phyloP scores from a whole-genome alignment of 768 basidiomycete genomes.

The Tricholoma furcatifolium region DNA sequence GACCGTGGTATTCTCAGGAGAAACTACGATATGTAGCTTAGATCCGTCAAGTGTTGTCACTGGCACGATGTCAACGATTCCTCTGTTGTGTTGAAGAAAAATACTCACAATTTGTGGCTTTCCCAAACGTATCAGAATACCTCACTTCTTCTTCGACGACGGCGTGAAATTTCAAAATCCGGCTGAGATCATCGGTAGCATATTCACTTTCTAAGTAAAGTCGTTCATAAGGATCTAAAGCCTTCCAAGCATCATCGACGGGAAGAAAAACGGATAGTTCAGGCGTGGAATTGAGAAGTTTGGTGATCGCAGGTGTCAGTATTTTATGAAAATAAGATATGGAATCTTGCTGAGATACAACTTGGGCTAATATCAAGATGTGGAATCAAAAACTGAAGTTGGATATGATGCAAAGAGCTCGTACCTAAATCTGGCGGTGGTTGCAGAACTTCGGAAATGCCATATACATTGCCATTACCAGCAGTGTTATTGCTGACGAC shows the following conservation, averaged over 20 bases:
- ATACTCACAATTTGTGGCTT: constrained; percentile 51
- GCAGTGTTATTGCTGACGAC: constrained; percentile 60
- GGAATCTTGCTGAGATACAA: constrained; percentile 56
- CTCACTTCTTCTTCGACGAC: constrained; percentile 56
- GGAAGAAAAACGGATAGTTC: constrained; percentile 90
- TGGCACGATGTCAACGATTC: constrained; percentile 26
- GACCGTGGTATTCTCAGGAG: constrained; percentile 52
- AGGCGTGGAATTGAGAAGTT: constrained; percentile 61
- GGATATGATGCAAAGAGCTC: constrained; percentile 22
- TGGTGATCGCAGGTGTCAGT: constrained; percentile 56
- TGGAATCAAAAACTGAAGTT: constrained; percentile 2
- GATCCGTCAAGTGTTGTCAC: constrained; percentile 73
- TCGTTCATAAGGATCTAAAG: constrained; percentile 72
- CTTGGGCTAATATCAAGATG: constrained; percentile 42
- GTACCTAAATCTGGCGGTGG: constrained; percentile 74
- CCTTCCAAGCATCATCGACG: constrained; percentile 79
- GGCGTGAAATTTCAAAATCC: constrained; percentile 79
- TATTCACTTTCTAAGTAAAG: constrained; percentile 88
- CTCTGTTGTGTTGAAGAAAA: background rate
- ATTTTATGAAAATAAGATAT: constrained; percentile 77
- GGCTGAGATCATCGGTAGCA: constrained; percentile 74
- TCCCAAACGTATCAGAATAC: constrained; percentile 65
- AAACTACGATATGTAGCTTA: constrained; percentile 57
- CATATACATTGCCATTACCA: constrained; percentile 76
- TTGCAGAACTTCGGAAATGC: constrained; percentile 70